Evolutionary conservation across 2,329 filamentous ascomycete genomes (phyloP).

Genomic region (Xylogone sp.): DNA sequence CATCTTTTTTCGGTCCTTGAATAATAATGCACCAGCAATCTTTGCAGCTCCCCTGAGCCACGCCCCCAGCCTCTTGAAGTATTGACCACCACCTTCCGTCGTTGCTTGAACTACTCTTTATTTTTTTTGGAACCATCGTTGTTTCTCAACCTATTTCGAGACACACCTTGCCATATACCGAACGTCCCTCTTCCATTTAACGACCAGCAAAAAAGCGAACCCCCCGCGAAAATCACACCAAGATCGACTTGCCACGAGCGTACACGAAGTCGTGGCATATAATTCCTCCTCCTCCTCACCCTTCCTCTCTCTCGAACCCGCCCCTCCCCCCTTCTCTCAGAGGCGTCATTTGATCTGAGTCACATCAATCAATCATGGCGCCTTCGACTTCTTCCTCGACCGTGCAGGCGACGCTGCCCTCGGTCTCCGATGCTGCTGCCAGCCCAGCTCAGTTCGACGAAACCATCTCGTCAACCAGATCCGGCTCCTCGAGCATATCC

Average conservation of each 20-base stretch:
- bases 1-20: too few species aligned
- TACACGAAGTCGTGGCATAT: not conserved
- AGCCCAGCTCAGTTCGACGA: not conserved
- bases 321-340: not conserved
- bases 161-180: too few species aligned
- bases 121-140: too few species aligned
- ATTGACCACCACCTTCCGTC: too few species aligned
- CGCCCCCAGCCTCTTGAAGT: too few species aligned
- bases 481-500: not conserved
- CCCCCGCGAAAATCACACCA: too few species aligned
- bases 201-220: too few species aligned
- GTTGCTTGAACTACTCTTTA: too few species aligned
- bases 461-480: not conserved
- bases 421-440: not conserved
- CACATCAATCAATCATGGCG: not conserved
- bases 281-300: not conserved
- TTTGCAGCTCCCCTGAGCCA: not conserved
- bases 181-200: too few species aligned
- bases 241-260: not conserved
- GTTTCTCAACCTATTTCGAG: too few species aligned
- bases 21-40: not conserved
- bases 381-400: conserved; percentile 22
- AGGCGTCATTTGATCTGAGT: conserved; percentile 1
- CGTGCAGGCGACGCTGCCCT: conserved; percentile 31
- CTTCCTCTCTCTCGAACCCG: not conserved